Evolutionary conservation across 495 filamentous ascomycete species (phyloP), one percentile per base, ranked within the genome.

Genomic region (Evernia prunastri): DNA sequence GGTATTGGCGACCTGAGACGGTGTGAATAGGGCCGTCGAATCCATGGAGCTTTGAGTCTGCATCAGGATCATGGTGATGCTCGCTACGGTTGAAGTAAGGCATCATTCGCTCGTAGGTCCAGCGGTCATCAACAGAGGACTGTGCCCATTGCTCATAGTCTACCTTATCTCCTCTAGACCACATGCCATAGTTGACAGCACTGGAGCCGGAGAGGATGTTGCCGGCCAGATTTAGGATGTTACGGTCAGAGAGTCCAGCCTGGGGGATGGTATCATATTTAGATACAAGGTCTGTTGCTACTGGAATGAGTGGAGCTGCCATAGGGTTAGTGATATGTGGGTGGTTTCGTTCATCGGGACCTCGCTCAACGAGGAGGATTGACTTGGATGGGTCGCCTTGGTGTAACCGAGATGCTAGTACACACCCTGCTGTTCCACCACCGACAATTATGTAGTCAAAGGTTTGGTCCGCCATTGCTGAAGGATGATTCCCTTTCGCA

Each of bases 351-450:
- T 62, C 57, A 47, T 74, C 69, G 18, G 60, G 54, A 10, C 74
- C 74, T 8, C 71, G 72, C 67, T 76, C 72, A 11, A 75, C 27
- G 25, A 76, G 49, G 0, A 71, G 31, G 29, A 76, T 66, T 20
- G 63, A 66, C 7, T 66, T 60, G 11, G 37, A 10, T 5, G 72
- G 73, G 23, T 68, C 60, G 11, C 51, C 27, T 53, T 72, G 63
- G 11, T 65, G 59, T 2, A 74, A 66, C 10, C 73, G 69, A 12
- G 72, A 76, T 20, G 78, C 77, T 27, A 80, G 60, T n/a, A 75
- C 74, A 60, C 74, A 80, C 45, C 72, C 80, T 0, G 75, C 71
- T 5, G 75, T 74, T 18, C 79, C 79, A 12, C 79, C 80, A 71
- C 76, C 76, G 11, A 72, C 71, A 31, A 78, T 70, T 17, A 80